These are phyloP conservation scores for Mallotus japonicus DNA, from an alignment of 441 rosid genomes.

Conservation along the genomic window DNA sequence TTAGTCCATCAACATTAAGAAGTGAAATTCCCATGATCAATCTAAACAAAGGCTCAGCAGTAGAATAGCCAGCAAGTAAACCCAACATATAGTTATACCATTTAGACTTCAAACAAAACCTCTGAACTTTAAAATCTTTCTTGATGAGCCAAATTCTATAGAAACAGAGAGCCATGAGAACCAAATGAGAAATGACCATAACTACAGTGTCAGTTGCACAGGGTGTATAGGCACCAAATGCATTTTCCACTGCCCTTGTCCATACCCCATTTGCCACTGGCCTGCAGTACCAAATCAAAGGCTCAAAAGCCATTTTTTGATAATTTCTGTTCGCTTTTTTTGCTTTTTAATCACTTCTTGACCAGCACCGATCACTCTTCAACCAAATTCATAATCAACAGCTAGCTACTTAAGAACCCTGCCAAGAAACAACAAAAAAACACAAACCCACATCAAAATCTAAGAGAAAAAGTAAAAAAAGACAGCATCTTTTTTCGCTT, in stretches of 20 bases:
- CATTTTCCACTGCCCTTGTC: constrained; percentile 70
- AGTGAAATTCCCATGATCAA: constrained; percentile 78
- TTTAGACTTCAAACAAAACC: constrained; percentile 73
- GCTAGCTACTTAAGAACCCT: constrained; percentile 9
- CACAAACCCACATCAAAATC: neutral
- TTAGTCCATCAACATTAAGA: constrained; percentile 71
- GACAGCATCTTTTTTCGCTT: neutral
- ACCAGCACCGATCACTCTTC: constrained; percentile 16
- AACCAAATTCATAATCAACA: constrained; percentile 26
- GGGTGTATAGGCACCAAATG: constrained; percentile 93
- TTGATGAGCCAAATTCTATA: constrained; percentile 75
- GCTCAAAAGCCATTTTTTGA: constrained; percentile 59
- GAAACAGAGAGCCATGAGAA: constrained; percentile 61
- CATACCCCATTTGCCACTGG: constrained; percentile 78
- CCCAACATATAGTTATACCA: constrained; percentile 65
- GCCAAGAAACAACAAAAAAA: constrained; percentile 23
- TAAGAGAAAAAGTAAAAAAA: neutral
- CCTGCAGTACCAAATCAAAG: constrained; percentile 79
- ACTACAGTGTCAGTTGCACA: constrained; percentile 84
- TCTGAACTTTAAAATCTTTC: constrained; percentile 60
- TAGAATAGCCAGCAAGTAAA: constrained; percentile 62
- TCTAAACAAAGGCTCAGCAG: constrained; percentile 85
- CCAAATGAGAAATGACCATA: constrained; percentile 60
- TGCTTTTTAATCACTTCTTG: neutral
- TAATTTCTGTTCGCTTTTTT: too few species aligned